phyloP scores from a whole-genome alignment of 306 rosid species.

The Ochetophila trinervis region DNA sequence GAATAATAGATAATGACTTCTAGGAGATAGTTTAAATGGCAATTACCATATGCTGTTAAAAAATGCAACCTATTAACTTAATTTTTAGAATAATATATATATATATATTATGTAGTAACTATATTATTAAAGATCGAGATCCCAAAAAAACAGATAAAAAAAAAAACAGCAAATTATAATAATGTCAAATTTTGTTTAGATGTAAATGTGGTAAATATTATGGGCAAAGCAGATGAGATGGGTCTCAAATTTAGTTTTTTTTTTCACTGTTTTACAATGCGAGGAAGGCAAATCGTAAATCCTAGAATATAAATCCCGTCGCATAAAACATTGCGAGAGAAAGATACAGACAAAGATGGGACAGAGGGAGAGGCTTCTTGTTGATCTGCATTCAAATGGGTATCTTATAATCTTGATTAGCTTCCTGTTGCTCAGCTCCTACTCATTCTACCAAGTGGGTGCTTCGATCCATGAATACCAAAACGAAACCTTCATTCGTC shows the following conservation, averaged over 20 bases:
- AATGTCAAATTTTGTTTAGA: too few relatives aligned
- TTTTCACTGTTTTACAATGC: not conserved
- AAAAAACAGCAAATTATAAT: too few relatives aligned
- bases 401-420: constrained; percentile 6
- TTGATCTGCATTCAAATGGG: constrained; percentile 37
- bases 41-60: too few relatives aligned
- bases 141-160: too few relatives aligned
- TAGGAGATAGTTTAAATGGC: too few relatives aligned
- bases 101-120: too few relatives aligned
- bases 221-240: not conserved
- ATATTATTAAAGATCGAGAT: too few relatives aligned
- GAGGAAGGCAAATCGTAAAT: not conserved
- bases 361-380: constrained; percentile 14
- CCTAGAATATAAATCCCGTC: not conserved
- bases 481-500: constrained; percentile 52
- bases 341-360: constrained; percentile 15
- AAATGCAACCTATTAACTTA: too few relatives aligned
- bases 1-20: too few relatives aligned
- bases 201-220: too few relatives aligned
- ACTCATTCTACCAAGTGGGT: constrained; percentile 29
- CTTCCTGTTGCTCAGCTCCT: constrained; percentile 22
- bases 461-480: constrained; percentile 79
- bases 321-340: constrained; percentile 4
- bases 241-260: not conserved
- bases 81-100: too few relatives aligned